Conservation (phyloP, 495 filamentous ascomycete species). For the Penicillium steckii region DNA sequence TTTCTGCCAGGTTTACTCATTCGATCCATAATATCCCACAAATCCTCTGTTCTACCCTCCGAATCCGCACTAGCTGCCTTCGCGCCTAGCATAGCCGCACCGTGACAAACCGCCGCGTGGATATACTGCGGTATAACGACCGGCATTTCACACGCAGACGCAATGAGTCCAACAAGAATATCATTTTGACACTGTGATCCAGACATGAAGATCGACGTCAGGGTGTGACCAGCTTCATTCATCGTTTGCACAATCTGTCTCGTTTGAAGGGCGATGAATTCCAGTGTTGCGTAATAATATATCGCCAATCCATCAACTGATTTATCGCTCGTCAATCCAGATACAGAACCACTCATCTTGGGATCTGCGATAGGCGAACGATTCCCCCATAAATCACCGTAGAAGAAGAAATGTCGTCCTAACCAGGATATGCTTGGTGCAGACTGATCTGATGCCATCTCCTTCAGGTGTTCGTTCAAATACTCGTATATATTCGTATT, state of each 20-base stretch:
- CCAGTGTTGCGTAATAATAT: conserved; percentile 90
- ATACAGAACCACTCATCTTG: conserved; percentile 83
- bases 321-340: conserved; percentile 82
- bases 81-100: conserved; percentile 93
- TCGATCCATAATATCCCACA: conserved; percentile 97
- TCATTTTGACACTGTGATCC: conserved; percentile 96
- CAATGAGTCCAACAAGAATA: conserved; percentile 85
- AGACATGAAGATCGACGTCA: conserved; percentile 95
- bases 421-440: conserved; percentile 82
- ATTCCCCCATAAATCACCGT: conserved; percentile 98
- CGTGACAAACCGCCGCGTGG: conserved; percentile 93
- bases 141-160: conserved; percentile 85
- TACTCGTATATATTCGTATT: conserved; percentile 90
- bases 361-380: conserved; percentile 90
- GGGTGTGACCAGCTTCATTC: conserved; percentile 80
- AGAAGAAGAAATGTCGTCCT: conserved; percentile 93
- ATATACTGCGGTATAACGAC: conserved; percentile 90
- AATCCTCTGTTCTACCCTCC: conserved; percentile 75
- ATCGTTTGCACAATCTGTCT: conserved; percentile 92
- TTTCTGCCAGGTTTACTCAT: conserved; percentile 93
- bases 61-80: conserved; percentile 81
- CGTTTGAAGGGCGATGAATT: conserved; percentile 96
- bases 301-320: conserved; percentile 82
- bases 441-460: conserved; percentile 61
- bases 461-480: conserved; percentile 82